Evolutionary conservation across 164 flowering plant species (phyloP).

Genomic region (Nymphaea thermarum): DNA sequence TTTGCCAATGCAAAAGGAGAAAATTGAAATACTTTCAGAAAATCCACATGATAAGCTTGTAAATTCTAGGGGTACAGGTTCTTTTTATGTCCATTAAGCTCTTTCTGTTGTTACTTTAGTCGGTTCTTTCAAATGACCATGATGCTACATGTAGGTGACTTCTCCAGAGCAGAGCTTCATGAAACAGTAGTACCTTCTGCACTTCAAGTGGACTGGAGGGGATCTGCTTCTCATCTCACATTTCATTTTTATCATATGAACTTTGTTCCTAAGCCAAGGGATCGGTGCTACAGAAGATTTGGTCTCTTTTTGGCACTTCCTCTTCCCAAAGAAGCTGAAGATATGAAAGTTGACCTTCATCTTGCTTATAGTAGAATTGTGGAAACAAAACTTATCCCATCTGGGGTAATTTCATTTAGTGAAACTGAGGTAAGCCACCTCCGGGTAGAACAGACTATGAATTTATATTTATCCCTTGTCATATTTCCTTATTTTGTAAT

Average conservation of each 20-base stretch:
- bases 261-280: conserved; percentile 55
- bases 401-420: conserved; percentile 39
- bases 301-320: conserved; percentile 63
- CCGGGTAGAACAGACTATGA: neutral
- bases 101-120: neutral
- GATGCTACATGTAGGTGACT: conserved; percentile 37
- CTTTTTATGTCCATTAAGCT: neutral
- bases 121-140: neutral
- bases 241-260: conserved; percentile 46
- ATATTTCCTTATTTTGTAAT: neutral
- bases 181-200: conserved; percentile 76
- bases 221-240: conserved; percentile 14
- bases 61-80: neutral
- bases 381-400: conserved; percentile 39
- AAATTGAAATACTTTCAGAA: conserved; percentile 7
- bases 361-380: conserved; percentile 80
- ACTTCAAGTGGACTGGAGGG: conserved; percentile 46
- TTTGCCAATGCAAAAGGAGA: conserved; percentile 44
- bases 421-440: conserved; percentile 41
- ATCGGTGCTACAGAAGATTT: conserved; percentile 61
- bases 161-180: conserved; percentile 47
- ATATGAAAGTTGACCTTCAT: conserved; percentile 71
- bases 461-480: neutral
- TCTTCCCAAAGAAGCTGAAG: conserved; percentile 72
- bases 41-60: neutral